Evolutionary conservation across 176 grass and related monocot species (phyloP).

Genomic region (Paspalum vaginatum): DNA sequence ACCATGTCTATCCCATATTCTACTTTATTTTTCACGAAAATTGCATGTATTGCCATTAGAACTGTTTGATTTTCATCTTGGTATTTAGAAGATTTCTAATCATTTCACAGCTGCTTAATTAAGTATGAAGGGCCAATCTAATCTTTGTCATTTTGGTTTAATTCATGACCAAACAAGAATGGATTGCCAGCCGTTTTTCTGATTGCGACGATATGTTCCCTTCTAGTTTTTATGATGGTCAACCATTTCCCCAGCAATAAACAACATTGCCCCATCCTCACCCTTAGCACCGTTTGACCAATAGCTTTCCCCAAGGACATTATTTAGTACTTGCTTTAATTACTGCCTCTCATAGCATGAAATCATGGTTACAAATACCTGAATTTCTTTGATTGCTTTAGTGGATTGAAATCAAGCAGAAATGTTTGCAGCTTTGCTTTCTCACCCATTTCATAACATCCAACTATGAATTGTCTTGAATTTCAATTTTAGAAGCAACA

Average conservation of each 20-base stretch:
- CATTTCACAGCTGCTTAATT: background rate
- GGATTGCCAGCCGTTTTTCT: background rate
- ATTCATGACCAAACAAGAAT: slow-evolving; percentile 1
- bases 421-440: background rate
- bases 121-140: background rate
- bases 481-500: slow-evolving; percentile 2
- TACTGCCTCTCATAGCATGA: background rate
- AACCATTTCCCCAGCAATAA: background rate
- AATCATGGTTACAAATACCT: background rate
- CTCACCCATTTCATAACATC: background rate
- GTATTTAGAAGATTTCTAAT: background rate
- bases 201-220: too few relatives aligned
- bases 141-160: slow-evolving; percentile 7
- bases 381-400: background rate
- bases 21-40: slow-evolving; percentile 3
- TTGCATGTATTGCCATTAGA: slow-evolving; percentile 33
- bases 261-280: too few relatives aligned
- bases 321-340: background rate
- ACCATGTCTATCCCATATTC: slow-evolving; percentile 6
- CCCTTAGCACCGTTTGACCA: background rate
- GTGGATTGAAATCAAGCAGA: background rate
- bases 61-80: slow-evolving; percentile 11
- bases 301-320: background rate
- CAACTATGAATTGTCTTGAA: background rate
- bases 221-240: background rate